These are phyloP conservation scores for Scedosporium apiospermum DNA, from an alignment of 2,329 filamentous ascomycete genomes.

Conservation along the genomic window DNA sequence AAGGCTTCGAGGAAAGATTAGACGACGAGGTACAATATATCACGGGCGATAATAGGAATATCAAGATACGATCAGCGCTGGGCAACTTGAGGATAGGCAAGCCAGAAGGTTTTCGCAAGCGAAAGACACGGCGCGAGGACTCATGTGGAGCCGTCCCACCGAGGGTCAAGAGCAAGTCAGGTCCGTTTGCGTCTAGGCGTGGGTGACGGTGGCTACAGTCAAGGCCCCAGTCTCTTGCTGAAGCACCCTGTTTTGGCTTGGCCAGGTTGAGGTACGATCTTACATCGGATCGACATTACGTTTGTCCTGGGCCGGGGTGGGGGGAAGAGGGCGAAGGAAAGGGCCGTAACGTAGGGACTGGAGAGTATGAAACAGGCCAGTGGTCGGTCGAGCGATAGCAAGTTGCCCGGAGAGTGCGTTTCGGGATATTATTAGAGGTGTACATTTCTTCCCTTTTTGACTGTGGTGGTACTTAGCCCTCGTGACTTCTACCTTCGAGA, in stretches of 20 bases:
- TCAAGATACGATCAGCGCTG: neutral
- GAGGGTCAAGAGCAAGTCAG: neutral
- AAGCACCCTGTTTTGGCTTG: neutral
- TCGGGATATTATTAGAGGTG: neutral
- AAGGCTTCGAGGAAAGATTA: neutral
- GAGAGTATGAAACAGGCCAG: neutral
- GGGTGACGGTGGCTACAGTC: neutral
- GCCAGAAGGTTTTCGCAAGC: neutral
- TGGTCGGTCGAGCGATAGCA: neutral
- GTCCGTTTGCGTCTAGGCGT: neutral
- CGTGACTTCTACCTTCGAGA: neutral
- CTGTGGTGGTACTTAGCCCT: neutral
- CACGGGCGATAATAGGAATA: neutral
- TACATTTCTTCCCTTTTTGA: neutral
- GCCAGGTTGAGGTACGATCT: neutral
- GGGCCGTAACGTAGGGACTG: neutral
- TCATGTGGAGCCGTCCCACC: neutral
- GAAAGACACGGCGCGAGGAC: neutral
- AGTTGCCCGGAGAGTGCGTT: neutral
- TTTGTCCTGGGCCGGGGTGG: neutral
- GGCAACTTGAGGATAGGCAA: neutral
- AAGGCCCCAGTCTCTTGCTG: neutral
- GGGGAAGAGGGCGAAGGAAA: neutral
- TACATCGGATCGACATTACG: slow-evolving; percentile 1
- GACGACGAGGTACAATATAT: neutral